A percentile compares a stretch with the other conserved stretches of the same genome.
Conservation (phyloP, 306 rosid genomes). For the Delonix regia region DNA sequence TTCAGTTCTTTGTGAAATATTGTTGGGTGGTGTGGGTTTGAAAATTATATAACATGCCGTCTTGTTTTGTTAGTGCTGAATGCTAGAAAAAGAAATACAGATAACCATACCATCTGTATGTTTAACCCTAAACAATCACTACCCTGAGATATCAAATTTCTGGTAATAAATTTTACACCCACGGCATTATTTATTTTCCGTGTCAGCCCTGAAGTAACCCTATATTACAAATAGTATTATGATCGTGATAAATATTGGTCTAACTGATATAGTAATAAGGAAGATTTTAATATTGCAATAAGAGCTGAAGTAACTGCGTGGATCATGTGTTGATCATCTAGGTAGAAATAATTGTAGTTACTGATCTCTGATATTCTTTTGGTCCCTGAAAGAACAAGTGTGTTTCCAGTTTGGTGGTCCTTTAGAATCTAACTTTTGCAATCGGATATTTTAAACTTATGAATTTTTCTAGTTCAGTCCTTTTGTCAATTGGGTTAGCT, state of each 20-base stretch:
- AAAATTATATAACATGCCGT: conserved; percentile 5
- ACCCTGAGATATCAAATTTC: conserved; percentile 5
- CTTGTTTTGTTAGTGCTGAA: not conserved
- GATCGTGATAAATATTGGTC: not conserved
- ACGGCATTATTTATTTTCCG: not conserved
- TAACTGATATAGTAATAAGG: not conserved
- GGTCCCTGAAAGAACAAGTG: not conserved
- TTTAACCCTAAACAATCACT: conserved; percentile 18
- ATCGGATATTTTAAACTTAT: not conserved
- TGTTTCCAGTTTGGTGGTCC: not conserved
- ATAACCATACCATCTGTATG: not conserved
- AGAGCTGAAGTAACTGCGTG: not conserved
- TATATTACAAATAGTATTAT: not conserved
- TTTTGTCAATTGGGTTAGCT: not conserved
- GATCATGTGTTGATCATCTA: not conserved
- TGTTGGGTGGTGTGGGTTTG: too few relatives aligned
- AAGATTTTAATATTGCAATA: not conserved
- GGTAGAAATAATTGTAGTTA: not conserved
- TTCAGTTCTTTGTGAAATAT: too few relatives aligned
- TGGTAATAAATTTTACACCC: not conserved
- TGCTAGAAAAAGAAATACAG: conserved; percentile 17
- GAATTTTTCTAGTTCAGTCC: not conserved
- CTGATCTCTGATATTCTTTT: not conserved
- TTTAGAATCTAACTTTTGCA: not conserved
- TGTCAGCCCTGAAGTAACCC: not conserved